These are phyloP conservation scores for Syzygium malaccense DNA, from an alignment of 441 rosid genomes.

Conservation along the genomic window DNA sequence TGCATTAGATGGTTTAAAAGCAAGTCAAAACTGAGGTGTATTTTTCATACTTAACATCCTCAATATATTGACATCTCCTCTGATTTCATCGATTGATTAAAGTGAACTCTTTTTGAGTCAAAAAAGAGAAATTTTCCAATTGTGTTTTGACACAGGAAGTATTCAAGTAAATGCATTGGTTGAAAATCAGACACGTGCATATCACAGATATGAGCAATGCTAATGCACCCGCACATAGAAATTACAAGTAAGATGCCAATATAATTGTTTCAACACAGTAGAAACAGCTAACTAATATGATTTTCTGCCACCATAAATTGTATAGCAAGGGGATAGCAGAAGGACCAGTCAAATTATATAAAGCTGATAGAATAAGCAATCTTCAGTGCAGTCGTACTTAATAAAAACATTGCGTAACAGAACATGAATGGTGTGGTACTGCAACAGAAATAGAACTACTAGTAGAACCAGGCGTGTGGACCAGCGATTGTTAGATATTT, in stretches of 20 bases:
- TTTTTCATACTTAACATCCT: neutral
- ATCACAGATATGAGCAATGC: neutral
- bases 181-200: neutral
- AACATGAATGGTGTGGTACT: neutral
- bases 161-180: neutral
- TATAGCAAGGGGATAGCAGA: neutral
- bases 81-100: neutral
- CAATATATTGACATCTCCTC: neutral
- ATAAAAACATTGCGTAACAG: neutral
- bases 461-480: neutral
- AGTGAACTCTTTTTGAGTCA: neutral
- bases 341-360: neutral
- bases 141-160: neutral
- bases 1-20: neutral
- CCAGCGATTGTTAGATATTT: neutral
- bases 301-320: neutral
- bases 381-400: neutral
- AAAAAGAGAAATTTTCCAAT: neutral
- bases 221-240: neutral
- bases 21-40: neutral
- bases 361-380: neutral
- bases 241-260: neutral
- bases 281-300: neutral
- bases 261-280: neutral
- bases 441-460: neutral